Percentiles rank a stretch among this genome's conserved stretches.
phyloP scores from a whole-genome alignment of 1,284 basidiomycete species.

The Termitomyces sp. region DNA sequence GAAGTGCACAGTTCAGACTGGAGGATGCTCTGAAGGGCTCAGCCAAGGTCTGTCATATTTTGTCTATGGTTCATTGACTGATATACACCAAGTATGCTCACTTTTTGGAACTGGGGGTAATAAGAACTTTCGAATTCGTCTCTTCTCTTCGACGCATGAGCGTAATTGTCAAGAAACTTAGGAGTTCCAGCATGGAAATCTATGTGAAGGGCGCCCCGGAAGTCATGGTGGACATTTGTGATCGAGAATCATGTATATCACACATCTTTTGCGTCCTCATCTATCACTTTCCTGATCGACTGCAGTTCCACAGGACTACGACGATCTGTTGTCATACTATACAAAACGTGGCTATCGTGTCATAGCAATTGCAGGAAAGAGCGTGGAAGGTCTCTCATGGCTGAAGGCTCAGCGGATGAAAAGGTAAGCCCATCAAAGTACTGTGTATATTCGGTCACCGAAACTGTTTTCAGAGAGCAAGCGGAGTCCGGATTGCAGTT shows the following conservation, averaged over 20 bases:
- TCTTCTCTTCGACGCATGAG: constrained; percentile 94
- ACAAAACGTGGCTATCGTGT: constrained; percentile 97
- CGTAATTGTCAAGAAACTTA: constrained; percentile 93
- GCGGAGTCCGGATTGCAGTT: constrained; percentile 91
- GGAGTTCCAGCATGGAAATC: constrained; percentile 92
- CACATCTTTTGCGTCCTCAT: constrained; percentile 4
- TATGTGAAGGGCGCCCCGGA: constrained; percentile 99
- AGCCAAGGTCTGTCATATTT: constrained; percentile 53
- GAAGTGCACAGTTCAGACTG: constrained; percentile 81
- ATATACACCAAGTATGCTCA: constrained; percentile 69
- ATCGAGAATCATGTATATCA: constrained; percentile 72
- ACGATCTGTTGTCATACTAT: constrained; percentile 95
- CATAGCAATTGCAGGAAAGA: constrained; percentile 97
- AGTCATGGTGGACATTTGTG: constrained; percentile 95
- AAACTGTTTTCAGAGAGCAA: constrained; percentile 66
- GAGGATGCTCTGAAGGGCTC: constrained; percentile 89
- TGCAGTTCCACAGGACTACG: constrained; percentile 92
- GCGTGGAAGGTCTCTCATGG: constrained; percentile 91
- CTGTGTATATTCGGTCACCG: not conserved
- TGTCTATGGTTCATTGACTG: not conserved
- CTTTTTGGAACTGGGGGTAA: constrained; percentile 94
- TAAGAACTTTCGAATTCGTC: constrained; percentile 96
- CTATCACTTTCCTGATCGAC: constrained; percentile 3
- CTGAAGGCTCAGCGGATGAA: constrained; percentile 96
- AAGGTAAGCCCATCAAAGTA: constrained; percentile 45